Evolutionary conservation across 202 grass and related monocot genomes (phyloP).

Genomic region (Zoysia matrella): DNA sequence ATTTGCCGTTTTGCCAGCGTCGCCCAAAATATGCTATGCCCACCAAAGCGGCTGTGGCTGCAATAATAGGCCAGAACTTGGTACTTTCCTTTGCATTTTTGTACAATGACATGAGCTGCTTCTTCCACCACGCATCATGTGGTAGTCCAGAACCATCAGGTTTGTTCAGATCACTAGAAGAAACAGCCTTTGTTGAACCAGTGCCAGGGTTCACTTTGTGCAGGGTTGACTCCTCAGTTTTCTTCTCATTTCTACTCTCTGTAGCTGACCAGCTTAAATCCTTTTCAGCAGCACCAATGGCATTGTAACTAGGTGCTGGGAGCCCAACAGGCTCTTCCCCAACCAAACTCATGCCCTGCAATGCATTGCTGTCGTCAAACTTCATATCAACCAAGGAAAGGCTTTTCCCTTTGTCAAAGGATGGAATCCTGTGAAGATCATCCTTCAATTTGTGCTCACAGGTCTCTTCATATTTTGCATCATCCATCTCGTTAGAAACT

Average conservation of each 20-base stretch:
- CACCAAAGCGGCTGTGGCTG: conserved; percentile 62
- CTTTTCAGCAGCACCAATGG: conserved; percentile 32
- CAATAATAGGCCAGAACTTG: conserved; percentile 67
- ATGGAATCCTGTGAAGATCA: conserved; percentile 37
- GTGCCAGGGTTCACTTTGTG: conserved; percentile 21
- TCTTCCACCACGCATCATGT: conserved; percentile 62
- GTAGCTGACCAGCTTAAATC: conserved; percentile 30
- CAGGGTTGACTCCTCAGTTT: conserved; percentile 20
- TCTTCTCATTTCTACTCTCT: conserved; percentile 11
- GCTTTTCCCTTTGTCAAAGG: conserved; percentile 50
- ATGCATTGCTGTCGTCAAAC: conserved; percentile 32
- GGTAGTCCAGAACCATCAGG: conserved; percentile 47
- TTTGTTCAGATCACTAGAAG: conserved; percentile 50
- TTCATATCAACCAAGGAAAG: conserved; percentile 44
- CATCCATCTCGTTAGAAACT: neutral
- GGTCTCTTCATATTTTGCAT: conserved; percentile 35
- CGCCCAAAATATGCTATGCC: conserved; percentile 72
- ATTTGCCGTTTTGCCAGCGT: conserved; percentile 64
- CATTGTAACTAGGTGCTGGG: conserved; percentile 28
- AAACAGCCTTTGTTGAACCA: conserved; percentile 19
- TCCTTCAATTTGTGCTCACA: conserved; percentile 39
- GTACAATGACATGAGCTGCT: conserved; percentile 58
- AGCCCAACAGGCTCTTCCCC: conserved; percentile 33
- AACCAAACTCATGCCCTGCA: conserved; percentile 17
- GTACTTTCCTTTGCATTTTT: conserved; percentile 61